A percentile compares a stretch with the other conserved stretches of the same genome.
Conservation (phyloP, 2,329 filamentous ascomycete genomes). For the Botrytis porri region DNA sequence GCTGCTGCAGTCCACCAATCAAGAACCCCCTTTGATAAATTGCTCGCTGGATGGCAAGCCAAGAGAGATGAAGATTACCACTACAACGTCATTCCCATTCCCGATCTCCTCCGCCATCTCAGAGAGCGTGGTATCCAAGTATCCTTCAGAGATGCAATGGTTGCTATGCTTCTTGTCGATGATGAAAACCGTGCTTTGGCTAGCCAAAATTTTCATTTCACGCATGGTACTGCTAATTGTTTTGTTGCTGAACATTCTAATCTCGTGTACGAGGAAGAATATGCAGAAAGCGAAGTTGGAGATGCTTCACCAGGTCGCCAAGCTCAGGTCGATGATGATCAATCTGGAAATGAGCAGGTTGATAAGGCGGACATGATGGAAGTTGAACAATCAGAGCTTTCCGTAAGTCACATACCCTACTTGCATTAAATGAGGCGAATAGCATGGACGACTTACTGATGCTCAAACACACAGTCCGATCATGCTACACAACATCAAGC, state of each 20-base stretch:
- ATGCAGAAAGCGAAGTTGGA: not conserved
- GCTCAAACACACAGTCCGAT: not conserved
- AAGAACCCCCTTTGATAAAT: not conserved
- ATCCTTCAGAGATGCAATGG: not conserved
- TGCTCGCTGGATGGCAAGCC: not conserved
- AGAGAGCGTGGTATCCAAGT: not conserved
- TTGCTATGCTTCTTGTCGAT: not conserved
- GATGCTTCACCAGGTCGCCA: not conserved
- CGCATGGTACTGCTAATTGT: not conserved
- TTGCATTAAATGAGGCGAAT: not conserved
- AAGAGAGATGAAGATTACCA: not conserved
- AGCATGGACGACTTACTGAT: not conserved
- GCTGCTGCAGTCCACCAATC: not conserved
- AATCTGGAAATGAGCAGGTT: not conserved
- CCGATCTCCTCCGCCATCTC: not conserved
- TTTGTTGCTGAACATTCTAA: not conserved
- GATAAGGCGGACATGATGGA: not conserved
- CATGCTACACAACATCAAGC: not conserved
- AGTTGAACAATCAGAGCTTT: not conserved
- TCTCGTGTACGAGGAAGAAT: not conserved
- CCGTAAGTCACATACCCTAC: not conserved
- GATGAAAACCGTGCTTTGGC: not conserved
- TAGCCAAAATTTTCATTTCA: not conserved
- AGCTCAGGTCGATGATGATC: not conserved
- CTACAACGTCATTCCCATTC: not conserved